These are phyloP conservation scores for Talinum fruticosum DNA, from an alignment of 148 eudicot species.

Conservation along the genomic window DNA sequence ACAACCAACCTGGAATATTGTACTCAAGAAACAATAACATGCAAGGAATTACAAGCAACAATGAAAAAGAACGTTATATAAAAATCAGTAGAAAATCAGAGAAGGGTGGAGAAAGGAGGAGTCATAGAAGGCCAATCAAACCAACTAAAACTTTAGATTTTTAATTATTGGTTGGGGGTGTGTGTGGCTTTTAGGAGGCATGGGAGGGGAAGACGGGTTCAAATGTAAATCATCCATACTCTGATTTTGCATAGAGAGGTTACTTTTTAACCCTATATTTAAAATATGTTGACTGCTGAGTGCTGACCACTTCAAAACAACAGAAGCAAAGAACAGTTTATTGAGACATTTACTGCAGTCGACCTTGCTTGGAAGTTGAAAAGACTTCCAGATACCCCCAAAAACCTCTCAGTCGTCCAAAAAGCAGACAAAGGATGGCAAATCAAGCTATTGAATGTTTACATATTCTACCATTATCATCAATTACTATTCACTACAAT, in stretches of 20 bases:
- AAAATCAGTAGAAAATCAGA: not conserved
- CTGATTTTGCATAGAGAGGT: not conserved
- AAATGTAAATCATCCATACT: not conserved
- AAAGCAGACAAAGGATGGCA: not conserved
- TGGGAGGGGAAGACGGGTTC: not conserved
- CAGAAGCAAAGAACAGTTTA: not conserved
- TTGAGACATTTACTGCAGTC: not conserved
- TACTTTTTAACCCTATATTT: too few relatives aligned
- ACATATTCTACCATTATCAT: conserved; percentile 6
- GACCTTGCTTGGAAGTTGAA: not conserved
- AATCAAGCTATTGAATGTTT: not conserved
- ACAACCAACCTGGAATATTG: not conserved
- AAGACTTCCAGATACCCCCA: too few relatives aligned
- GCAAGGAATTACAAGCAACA: not conserved
- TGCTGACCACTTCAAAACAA: not conserved
- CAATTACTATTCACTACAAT: too few relatives aligned
- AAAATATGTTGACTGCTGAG: not conserved
- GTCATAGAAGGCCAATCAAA: not conserved
- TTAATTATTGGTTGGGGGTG: too few relatives aligned
- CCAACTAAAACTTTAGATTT: not conserved
- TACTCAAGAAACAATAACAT: not conserved
- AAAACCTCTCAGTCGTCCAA: not conserved
- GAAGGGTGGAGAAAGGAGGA: not conserved
- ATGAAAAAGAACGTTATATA: not conserved
- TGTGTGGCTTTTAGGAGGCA: not conserved